Conservation (phyloP, 129 eudicot genomes). For the Arctium minus region DNA sequence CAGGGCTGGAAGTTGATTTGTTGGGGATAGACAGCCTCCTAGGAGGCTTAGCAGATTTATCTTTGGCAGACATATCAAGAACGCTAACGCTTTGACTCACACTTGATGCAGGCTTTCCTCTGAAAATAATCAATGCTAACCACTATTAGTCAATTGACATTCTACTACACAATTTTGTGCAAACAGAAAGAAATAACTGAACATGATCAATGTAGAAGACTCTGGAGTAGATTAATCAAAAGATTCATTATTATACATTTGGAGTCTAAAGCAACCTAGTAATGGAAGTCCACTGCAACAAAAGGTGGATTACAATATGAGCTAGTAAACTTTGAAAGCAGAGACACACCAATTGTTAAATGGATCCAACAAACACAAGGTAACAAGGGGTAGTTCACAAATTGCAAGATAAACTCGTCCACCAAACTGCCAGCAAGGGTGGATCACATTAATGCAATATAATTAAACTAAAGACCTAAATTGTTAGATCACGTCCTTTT, state of each 20-base stretch:
- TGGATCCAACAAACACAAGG: not conserved
- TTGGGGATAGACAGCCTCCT: conserved; percentile 79
- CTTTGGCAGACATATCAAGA: conserved; percentile 70
- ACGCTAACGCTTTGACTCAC: conserved; percentile 74
- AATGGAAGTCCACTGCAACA: not conserved
- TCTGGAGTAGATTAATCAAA: not conserved
- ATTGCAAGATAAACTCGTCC: not conserved
- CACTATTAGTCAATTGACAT: not conserved
- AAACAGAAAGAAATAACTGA: not conserved
- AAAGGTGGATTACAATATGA: not conserved
- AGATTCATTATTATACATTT: not conserved
- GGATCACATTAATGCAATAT: not conserved
- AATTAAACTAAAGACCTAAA: not conserved
- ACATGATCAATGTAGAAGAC: not conserved
- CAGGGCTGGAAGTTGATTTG: conserved; percentile 61
- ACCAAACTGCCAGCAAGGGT: not conserved
- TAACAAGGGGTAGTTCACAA: not conserved
- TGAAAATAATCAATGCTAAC: conserved; percentile 12
- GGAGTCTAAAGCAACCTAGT: not conserved
- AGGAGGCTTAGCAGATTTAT: conserved; percentile 79
- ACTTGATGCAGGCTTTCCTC: conserved; percentile 61
- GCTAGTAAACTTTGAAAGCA: not conserved
- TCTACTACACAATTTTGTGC: not conserved
- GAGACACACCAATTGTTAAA: not conserved
- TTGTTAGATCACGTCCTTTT: not conserved